These are phyloP conservation scores for Porodaedalea pini DNA, from an alignment of 1,284 basidiomycete species.

Conservation along the genomic window DNA sequence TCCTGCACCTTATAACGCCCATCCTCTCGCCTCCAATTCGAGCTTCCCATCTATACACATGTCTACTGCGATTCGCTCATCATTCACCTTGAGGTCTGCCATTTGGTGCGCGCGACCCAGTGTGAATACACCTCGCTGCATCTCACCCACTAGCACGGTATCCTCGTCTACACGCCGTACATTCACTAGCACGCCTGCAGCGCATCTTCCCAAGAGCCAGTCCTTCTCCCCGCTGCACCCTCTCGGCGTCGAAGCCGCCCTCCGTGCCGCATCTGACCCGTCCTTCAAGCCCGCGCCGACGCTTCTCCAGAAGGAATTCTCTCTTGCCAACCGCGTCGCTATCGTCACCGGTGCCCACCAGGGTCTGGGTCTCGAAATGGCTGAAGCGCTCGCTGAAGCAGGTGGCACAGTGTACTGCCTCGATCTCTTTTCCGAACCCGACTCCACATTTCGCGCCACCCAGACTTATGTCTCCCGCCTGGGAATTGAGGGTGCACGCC, in stretches of 20 bases:
- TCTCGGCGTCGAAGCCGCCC: constrained; percentile 59
- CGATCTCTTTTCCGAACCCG: constrained; percentile 64
- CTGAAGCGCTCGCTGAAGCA: constrained; percentile 70
- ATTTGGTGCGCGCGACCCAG: too few species aligned
- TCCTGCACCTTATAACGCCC: too few species aligned
- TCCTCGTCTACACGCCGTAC: too few species aligned
- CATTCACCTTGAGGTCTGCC: too few species aligned
- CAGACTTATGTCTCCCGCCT: constrained; percentile 48
- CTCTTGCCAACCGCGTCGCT: constrained; percentile 65
- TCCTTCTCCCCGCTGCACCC: constrained; percentile 59
- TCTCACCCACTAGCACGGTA: too few species aligned
- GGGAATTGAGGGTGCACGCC: constrained; percentile 36
- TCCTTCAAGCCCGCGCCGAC: constrained; percentile 38
- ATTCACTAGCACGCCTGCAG: too few species aligned
- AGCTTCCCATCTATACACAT: too few species aligned
- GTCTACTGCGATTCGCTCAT: too few species aligned
- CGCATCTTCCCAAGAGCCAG: too few species aligned
- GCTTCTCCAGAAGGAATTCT: too few species aligned
- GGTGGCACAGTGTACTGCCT: constrained; percentile 78
- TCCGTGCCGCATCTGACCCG: constrained; percentile 39
- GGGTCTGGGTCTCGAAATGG: constrained; percentile 82
- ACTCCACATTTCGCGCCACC: constrained; percentile 62
- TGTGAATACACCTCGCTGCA: too few species aligned
- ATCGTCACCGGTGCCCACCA: constrained; percentile 78
- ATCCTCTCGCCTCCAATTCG: too few species aligned